A percentile compares a stretch with the other conserved stretches of the same genome.
phyloP scores from a whole-genome alignment of 148 eudicot species.

The Beta vulgaris region DNA sequence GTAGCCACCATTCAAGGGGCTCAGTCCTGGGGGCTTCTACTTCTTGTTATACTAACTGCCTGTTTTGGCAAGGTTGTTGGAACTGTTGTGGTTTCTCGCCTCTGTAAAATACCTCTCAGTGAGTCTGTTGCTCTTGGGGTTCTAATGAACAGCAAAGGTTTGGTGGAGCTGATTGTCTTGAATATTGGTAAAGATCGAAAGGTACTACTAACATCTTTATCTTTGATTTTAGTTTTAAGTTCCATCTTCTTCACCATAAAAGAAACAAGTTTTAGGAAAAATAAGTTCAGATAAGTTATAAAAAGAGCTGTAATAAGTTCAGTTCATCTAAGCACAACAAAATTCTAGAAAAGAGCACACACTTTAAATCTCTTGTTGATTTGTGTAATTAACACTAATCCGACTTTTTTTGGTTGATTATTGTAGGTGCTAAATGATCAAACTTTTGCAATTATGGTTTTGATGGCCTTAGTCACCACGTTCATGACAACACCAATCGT shows the following conservation, averaged over 20 bases:
- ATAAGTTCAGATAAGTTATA: no score
- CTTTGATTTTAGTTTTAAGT: neutral
- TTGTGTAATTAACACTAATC: neutral
- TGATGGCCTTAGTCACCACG: slow-evolving; percentile 82
- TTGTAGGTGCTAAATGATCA: slow-evolving; percentile 73
- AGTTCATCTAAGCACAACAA: no score
- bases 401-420: neutral
- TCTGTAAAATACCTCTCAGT: slow-evolving; percentile 50
- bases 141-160: slow-evolving; percentile 77
- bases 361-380: neutral
- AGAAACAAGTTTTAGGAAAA: no score
- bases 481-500: slow-evolving; percentile 77
- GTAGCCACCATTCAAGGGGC: slow-evolving; percentile 67
- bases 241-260: no score
- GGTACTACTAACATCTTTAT: slow-evolving; percentile 32
- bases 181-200: slow-evolving; percentile 81
- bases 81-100: slow-evolving; percentile 48
- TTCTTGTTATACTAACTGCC: slow-evolving; percentile 64
- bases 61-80: slow-evolving; percentile 76
- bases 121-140: slow-evolving; percentile 70
- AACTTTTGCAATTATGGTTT: slow-evolving; percentile 76
- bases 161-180: slow-evolving; percentile 79
- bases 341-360: no score
- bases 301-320: no score
- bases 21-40: slow-evolving; percentile 84